Conservation (phyloP, 176 grass and related monocot species). For the Poa pratensis region DNA sequence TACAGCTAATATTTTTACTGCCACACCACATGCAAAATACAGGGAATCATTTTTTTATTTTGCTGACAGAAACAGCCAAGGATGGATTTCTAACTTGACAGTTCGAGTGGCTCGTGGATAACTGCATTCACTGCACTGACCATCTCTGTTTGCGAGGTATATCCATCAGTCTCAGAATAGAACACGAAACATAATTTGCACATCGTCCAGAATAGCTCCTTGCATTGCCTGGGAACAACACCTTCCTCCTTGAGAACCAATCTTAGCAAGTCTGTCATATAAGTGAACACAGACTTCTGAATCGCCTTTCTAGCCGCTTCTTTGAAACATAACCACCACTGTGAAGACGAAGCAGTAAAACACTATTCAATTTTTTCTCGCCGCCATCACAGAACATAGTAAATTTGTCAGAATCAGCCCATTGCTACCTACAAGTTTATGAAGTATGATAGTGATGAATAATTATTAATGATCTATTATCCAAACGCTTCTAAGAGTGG, state of each 20-base stretch:
- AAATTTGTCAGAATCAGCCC: no score
- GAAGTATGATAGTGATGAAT: not conserved
- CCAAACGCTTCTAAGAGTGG: no score
- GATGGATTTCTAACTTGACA: not conserved
- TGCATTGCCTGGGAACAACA: constrained; percentile 69
- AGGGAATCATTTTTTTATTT: no score
- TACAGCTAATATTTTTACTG: no score
- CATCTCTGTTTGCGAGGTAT: constrained; percentile 50
- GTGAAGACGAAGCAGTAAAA: constrained; percentile 50
- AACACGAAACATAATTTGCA: constrained; percentile 64
- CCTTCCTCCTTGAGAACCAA: constrained; percentile 58
- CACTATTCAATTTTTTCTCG: constrained; percentile 65
- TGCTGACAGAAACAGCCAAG: no score
- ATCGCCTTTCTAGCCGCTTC: constrained; percentile 48
- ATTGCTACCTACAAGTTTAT: no score
- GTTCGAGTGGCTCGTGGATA: not conserved
- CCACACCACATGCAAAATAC: no score
- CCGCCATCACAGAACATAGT: constrained; percentile 35
- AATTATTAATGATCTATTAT: not conserved
- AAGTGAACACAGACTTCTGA: constrained; percentile 27
- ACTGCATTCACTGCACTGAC: not conserved
- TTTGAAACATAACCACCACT: constrained; percentile 40
- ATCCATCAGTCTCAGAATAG: constrained; percentile 67
- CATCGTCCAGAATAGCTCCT: constrained; percentile 90
- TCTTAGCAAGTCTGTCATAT: constrained; percentile 58